phyloP scores from a whole-genome alignment of 371 early-diverging fungal species.

The Dichotomocladium elegans region DNA sequence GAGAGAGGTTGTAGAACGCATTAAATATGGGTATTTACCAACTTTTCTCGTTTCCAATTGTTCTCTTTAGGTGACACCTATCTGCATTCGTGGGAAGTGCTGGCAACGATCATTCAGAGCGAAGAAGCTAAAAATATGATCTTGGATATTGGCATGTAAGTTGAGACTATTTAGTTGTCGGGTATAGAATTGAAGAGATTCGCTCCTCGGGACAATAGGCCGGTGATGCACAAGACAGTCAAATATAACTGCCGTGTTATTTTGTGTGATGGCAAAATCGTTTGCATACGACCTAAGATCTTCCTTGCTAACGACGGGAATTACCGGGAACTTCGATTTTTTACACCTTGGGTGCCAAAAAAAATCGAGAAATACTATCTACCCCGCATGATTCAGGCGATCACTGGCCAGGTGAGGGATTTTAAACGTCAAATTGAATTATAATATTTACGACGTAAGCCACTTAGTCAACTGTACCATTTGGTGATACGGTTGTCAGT shows the following conservation, averaged over 20 bases:
- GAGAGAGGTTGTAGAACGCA: background rate
- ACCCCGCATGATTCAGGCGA: slow-evolving; percentile 73
- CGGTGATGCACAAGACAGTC: slow-evolving; percentile 84
- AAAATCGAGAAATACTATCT: slow-evolving; percentile 71
- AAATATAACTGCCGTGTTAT: slow-evolving; percentile 96
- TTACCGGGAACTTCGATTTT: slow-evolving; percentile 95
- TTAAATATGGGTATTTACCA: no score
- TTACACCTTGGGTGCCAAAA: slow-evolving; percentile 80
- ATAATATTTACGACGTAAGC: no score
- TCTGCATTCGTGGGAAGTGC: slow-evolving; percentile 91
- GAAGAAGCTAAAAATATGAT: slow-evolving; percentile 76
- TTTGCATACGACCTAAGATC: slow-evolving; percentile 95
- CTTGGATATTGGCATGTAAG: slow-evolving; percentile 92
- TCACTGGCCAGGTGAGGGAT: slow-evolving; percentile 69
- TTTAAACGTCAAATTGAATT: no score
- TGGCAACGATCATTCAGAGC: slow-evolving; percentile 67
- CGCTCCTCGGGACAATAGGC: slow-evolving; percentile 49
- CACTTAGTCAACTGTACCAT: slow-evolving; percentile 52
- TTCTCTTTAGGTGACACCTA: slow-evolving; percentile 76
- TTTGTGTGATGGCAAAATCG: slow-evolving; percentile 74
- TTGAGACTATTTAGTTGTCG: background rate
- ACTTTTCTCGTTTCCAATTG: background rate
- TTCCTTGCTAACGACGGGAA: slow-evolving; percentile 96
- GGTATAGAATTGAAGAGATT: background rate
- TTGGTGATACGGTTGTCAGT: slow-evolving; percentile 86